Evolutionary conservation across 805 yeast species (phyloP).

Genomic region (Metschnikowia orientalis): DNA sequence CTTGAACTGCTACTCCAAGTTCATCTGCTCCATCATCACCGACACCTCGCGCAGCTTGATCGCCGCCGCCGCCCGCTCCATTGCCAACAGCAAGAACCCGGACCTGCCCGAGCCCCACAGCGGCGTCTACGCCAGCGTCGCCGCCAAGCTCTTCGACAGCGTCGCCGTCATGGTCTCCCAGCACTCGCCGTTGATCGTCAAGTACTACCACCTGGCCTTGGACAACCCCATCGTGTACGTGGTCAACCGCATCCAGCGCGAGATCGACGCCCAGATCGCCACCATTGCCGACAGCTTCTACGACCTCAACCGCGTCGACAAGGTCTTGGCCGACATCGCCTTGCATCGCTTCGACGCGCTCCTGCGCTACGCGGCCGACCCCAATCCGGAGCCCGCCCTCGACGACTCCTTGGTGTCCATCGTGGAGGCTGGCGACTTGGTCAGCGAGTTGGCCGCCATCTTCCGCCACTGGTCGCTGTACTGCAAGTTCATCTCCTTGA

Average conservation of each 20-base stretch:
- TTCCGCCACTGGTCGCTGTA: conserved; percentile 84
- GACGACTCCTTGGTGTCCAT: conserved; percentile 44
- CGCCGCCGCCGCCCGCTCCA: conserved; percentile 25
- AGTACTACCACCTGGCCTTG: conserved; percentile 57
- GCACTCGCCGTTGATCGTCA: conserved; percentile 73
- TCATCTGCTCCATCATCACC: conserved; percentile 80
- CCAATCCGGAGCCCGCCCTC: conserved; percentile 17
- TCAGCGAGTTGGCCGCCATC: conserved; percentile 70
- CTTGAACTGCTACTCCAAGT: conserved; percentile 73
- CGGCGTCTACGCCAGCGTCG: conserved; percentile 56
- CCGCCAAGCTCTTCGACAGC: conserved; percentile 72
- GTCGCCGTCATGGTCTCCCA: conserved; percentile 81
- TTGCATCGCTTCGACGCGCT: conserved; percentile 41
- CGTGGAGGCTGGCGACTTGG: conserved; percentile 60
- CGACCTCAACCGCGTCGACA: conserved; percentile 62
- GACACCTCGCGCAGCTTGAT: conserved; percentile 70
- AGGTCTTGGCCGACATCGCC: conserved; percentile 50
- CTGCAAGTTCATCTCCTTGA: conserved; percentile 62
- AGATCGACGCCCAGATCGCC: conserved; percentile 91
- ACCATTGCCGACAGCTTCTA: conserved; percentile 80
- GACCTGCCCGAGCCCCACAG: conserved; percentile 27
- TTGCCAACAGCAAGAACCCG: conserved; percentile 2
- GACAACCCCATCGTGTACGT: conserved; percentile 58
- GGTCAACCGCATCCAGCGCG: conserved; percentile 71
- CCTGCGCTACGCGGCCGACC: conserved; percentile 10